Evolutionary conservation across 108 stramenopile genomes (phyloP), one percentile per base, ranked within the genome.

Genomic region (Cyclotella baltica): DNA sequence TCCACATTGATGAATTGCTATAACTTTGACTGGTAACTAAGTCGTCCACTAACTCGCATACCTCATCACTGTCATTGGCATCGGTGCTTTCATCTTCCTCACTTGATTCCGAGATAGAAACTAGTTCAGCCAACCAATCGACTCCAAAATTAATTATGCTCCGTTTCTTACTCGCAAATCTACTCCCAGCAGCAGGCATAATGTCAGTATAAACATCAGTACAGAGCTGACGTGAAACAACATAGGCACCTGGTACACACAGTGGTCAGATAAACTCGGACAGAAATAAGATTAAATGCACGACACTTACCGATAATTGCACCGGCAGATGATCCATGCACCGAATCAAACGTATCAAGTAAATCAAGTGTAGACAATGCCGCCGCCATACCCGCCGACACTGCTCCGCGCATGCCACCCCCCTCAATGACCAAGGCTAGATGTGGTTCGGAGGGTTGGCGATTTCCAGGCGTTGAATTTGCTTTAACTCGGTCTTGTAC

Each of bases 331-430:
- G 75, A 76, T 10, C 86, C 86, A 68, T 84, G 83, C 2, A 86
- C 57, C 16, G 83, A 80, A 57, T 86, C 86, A 71, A 86, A 86
- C 9, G 74, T 65, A 59, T 86, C 79, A 20, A 79, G 75, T 4
- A 86, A 50, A 33, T 78, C 81, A 23, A 86, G 75, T 23, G 82
- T 75, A 0, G 86, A 83, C 0, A 86, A 68, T 2, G 86, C 81
- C 1, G 83, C 73, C 0, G 86, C 86, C 86, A 86, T 86, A 15
- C 86, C 86, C 0, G 86, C 86, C 13, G 76, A 80, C n/a, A 86
- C 83, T 1, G 86, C 81, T 22, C 86, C 86, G 48, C 86, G 72
- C 86, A 86, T 86, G 0, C 86, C 86, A 6, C 86, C 86, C 8
- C 86, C 86, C 33, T 86, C 86, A 51, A 86, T 85, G 15, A 72